Evolutionary conservation across 441 rosid genomes (phyloP), one percentile per base, ranked within the genome.

Genomic region (Populus tomentosa): DNA sequence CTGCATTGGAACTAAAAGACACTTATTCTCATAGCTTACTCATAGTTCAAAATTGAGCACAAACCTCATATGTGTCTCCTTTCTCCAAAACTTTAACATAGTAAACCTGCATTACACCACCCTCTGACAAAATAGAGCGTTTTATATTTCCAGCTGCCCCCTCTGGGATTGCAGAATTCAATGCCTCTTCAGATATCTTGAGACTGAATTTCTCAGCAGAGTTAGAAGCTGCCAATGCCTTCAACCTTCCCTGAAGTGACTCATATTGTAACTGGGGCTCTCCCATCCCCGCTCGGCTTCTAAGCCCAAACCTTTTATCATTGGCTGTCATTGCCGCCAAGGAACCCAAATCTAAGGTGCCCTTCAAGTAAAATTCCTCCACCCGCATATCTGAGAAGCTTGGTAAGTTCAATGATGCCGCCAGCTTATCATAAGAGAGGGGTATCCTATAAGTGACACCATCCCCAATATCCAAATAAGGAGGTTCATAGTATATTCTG

Each of bases 41-140:
- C 20, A 50, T 42, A 23, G 50, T 72, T 75, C 79, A 73, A n/a
- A 66, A 73, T 96, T 98, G 69, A 76, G 70, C 74, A 81, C 86
- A 74, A 71, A 92, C 99, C 98, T 96, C 32, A 30, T 30, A 30
- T 30, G 32, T 30, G 30, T 28, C 30, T 75, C 99, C 99, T 86
- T 94, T 96, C 89, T 96, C 99, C 87, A 94, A 86, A 86, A 96
- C 99, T 85, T 93, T 96, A 85, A 96, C 99, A 84, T 94, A 94
- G 84, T 90, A 91, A 78, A 94, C 90, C 90, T 96, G 98, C 81
- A 96, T 82, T 50, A 90, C 92, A 80, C 98, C 98, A 71, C 95
- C 97, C 70, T 96, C 99, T 38, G 99, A 90, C 82, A 94, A 87
- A 76, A 96, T 94, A 50, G 90, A 88, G 78, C 99, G 87, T 67